Evolutionary conservation across 78 protist genomes (phyloP), one percentile per base, ranked within the genome.

Genomic region (Ministeria vibrans): DNA sequence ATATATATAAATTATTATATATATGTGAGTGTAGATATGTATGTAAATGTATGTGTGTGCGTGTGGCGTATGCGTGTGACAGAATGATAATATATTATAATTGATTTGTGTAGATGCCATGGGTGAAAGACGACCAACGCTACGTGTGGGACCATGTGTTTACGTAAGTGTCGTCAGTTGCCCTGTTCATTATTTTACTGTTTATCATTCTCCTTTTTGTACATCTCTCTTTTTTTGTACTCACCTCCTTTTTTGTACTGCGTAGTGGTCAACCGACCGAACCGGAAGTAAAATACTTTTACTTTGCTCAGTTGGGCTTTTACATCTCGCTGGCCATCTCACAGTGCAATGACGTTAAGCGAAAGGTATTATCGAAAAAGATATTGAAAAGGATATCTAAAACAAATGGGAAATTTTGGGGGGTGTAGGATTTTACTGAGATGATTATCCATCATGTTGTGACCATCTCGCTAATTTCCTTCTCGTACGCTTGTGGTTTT

Each of bases 1-100:
- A 11, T 51, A 51, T 18, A 11, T 20, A 51, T 11, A 20, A 18
- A 23, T 69, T 9, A 25, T 34, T 28, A 6, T 7, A 44, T 32
- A 38, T 13, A 15, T n/a, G n/a, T n/a, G n/a, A n/a, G 45, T 69
- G 30, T 45, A 15, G 13, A 25, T 44, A 30, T 42, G 51, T 71
- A 43, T 45, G 51, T 75, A 20, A 32, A 23, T 75, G 79, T 75
- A 36, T 75, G 79, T 53, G 69, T 53, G 61, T 75, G 63, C 32
- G 61, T 53, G 75, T 69, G 30, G 11, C 75, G 46, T 36, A 7
- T 43, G 34, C 43, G 11, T 7, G 46, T 20, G 5, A n/a, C 18
- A 23, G 18, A 15, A 18, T 69, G 7, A 6, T 5, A 38, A 23
- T 27, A 7, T 69, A 69, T 11, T 34, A 15, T 6, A 34, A 5